A percentile compares a stretch with the other conserved stretches of the same genome.
phyloP scores from a whole-genome alignment of 2,329 filamentous ascomycete genomes.

The Aspergillus tanneri region DNA sequence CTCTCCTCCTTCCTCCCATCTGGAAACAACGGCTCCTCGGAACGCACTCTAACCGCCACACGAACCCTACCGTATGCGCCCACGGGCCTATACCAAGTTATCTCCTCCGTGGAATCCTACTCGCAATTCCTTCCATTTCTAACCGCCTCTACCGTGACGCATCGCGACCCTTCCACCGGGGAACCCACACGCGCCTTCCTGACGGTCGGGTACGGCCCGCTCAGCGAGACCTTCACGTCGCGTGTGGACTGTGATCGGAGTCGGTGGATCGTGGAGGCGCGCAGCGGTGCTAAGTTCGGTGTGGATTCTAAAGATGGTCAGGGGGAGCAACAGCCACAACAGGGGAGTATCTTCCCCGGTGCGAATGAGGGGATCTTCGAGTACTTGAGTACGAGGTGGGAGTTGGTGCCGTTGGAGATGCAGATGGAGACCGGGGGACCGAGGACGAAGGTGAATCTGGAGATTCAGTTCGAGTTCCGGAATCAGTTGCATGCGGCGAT shows the following conservation, averaged over 20 bases:
- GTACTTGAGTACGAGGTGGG: constrained; percentile 46
- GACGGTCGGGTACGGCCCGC: constrained; percentile 78
- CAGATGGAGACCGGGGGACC: constrained; percentile 28
- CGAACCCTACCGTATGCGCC: constrained; percentile 75
- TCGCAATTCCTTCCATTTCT: constrained; percentile 89
- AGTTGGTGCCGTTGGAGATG: constrained; percentile 40
- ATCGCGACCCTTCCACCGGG: constrained; percentile 58
- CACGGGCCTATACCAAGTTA: constrained; percentile 72
- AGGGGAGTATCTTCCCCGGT: constrained; percentile 55
- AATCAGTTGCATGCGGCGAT: constrained; percentile 86
- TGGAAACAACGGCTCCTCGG: constrained; percentile 38
- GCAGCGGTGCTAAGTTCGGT: constrained; percentile 43
- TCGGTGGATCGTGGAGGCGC: constrained; percentile 68
- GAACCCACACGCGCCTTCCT: constrained; percentile 73
- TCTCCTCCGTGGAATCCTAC: constrained; percentile 87
- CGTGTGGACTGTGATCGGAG: constrained; percentile 74
- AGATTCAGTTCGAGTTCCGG: constrained; percentile 77
- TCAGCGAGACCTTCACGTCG: constrained; percentile 81
- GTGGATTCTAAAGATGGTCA: constrained; percentile 58
- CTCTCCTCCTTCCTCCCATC: constrained; percentile 30
- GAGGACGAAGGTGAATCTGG: constrained; percentile 71
- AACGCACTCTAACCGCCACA: constrained; percentile 68
- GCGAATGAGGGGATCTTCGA: constrained; percentile 51
- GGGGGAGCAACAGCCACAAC: constrained; percentile 21
- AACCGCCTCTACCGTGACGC: constrained; percentile 71